Percentiles rank a stretch among this genome's conserved stretches.
Evolutionary conservation across 257 asterid genomes (phyloP).

Genomic region (Solanum etuberosum): DNA sequence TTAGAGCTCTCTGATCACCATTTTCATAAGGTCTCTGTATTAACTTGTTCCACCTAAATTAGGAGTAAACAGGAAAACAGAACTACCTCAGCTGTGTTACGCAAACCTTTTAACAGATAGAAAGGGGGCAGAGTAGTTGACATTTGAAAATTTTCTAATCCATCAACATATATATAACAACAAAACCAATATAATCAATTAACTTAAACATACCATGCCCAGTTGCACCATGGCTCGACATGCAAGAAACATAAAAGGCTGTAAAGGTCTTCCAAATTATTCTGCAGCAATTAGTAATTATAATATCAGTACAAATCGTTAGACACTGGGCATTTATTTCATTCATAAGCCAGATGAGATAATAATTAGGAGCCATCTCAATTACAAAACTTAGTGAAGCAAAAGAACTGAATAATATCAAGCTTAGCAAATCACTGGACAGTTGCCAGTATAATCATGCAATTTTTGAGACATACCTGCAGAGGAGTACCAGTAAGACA

Average conservation of each 20-base stretch:
- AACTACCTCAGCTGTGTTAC: neutral
- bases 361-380: neutral
- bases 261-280: constrained; percentile 69
- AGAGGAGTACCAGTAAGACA: constrained; percentile 92
- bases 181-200: neutral
- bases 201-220: constrained; percentile 60
- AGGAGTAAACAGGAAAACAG: neutral
- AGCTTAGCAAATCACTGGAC: neutral
- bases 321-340: neutral
- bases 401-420: neutral
- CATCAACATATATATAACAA: neutral
- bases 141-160: neutral
- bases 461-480: constrained; percentile 33
- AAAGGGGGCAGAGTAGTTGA: neutral
- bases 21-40: constrained; percentile 75
- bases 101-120: neutral
- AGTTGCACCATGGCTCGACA: constrained; percentile 94
- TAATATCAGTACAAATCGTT: neutral
- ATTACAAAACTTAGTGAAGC: neutral
- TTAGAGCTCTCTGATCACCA: constrained; percentile 63
- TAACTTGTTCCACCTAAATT: constrained; percentile 70
- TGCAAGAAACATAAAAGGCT: constrained; percentile 85
- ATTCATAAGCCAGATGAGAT: neutral
- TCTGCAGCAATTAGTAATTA: constrained; percentile 33
- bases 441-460: neutral